These are phyloP conservation scores for Diaporthe sp. DNA, from an alignment of 2,329 filamentous ascomycete genomes.

Conservation along the genomic window DNA sequence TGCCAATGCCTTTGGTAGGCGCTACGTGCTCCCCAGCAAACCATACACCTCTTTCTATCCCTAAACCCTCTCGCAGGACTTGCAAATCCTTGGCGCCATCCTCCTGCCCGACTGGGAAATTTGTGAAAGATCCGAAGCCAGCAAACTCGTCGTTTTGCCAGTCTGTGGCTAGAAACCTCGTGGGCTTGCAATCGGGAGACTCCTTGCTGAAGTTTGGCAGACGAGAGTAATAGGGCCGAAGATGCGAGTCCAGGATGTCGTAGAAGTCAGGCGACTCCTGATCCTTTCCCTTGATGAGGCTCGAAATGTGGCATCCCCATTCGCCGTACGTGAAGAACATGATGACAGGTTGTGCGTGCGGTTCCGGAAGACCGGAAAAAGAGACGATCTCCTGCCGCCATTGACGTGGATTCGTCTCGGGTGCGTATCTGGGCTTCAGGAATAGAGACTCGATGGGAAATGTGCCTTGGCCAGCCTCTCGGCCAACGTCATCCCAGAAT, in stretches of 20 bases:
- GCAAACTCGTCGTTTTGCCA: conserved; percentile 20
- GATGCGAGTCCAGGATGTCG: not conserved
- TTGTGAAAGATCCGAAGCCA: conserved; percentile 13
- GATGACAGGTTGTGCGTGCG: not conserved
- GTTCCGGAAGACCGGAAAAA: not conserved
- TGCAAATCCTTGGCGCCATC: not conserved
- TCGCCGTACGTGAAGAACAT: conserved; percentile 7
- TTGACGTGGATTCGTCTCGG: not conserved
- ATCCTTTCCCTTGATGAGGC: not conserved
- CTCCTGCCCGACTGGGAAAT: not conserved
- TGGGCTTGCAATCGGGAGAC: not conserved
- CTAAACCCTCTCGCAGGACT: not conserved
- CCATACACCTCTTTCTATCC: not conserved
- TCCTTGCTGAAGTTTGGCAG: not conserved
- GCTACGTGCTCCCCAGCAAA: conserved; percentile 14
- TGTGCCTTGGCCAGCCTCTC: not conserved
- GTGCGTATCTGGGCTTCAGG: not conserved
- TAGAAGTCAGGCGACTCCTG: not conserved
- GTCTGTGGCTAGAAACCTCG: not conserved
- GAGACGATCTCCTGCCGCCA: conserved; percentile 28
- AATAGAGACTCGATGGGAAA: conserved; percentile 27
- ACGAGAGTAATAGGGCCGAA: conserved; percentile 8
- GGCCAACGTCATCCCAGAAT: conserved; percentile 44
- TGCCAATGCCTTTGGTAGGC: not conserved
- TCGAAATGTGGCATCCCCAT: not conserved